Conservation (phyloP, 257 asterid species). For the Salvia splendens region DNA sequence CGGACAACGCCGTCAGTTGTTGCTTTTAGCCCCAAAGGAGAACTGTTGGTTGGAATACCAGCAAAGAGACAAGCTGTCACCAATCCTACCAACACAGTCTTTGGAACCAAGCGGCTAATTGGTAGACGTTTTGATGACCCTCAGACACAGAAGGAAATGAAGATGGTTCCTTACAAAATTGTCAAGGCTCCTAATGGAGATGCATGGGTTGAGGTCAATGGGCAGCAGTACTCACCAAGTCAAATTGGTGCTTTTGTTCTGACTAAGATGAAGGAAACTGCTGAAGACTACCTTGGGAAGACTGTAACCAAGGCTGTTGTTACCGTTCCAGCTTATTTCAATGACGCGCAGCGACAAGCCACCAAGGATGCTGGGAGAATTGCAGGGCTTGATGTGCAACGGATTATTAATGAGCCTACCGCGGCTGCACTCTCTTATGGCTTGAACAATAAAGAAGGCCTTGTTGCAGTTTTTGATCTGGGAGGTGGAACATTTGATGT, state of each 20-base stretch:
- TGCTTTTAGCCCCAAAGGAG: constrained; percentile 75
- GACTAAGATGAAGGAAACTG: constrained; percentile 79
- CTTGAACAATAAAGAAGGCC: constrained; percentile 67
- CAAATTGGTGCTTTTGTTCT: constrained; percentile 72
- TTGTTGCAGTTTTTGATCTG: constrained; percentile 75
- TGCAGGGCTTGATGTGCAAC: constrained; percentile 72
- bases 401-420: constrained; percentile 74
- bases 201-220: constrained; percentile 79
- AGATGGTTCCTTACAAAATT: constrained; percentile 73
- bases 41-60: constrained; percentile 68
- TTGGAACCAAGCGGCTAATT: constrained; percentile 66
- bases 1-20: constrained; percentile 85
- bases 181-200: constrained; percentile 75
- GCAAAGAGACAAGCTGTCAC: constrained; percentile 79
- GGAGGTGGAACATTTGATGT: constrained; percentile 79
- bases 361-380: constrained; percentile 78
- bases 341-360: constrained; percentile 76
- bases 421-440: constrained; percentile 84
- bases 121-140: constrained; percentile 74
- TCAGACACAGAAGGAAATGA: constrained; percentile 77
- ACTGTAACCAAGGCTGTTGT: constrained; percentile 62
- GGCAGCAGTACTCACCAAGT: constrained; percentile 72
- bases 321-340: constrained; percentile 76
- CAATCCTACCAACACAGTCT: constrained; percentile 66
- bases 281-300: constrained; percentile 69